Evolutionary conservation across 1,284 basidiomycete genomes (phyloP), one percentile per base, ranked within the genome.

Genomic region (Cutaneotrichosporon sp.): DNA sequence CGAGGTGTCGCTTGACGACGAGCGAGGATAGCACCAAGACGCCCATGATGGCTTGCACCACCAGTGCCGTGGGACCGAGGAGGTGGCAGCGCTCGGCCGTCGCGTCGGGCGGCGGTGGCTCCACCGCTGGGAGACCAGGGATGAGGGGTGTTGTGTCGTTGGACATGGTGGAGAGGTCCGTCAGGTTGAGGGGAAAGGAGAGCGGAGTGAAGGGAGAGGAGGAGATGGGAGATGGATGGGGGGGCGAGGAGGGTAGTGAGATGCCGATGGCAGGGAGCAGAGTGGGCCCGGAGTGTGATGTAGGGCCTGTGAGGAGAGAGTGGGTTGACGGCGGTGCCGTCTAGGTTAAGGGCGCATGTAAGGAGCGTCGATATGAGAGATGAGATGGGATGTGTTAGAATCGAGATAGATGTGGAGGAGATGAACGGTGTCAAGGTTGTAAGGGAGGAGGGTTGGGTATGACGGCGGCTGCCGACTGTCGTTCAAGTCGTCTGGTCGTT

Each of bases 1-100:
- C 95, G 69, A 90, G 83, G 69, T 96, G 90, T 62, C 96, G 85
- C 78, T 98, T 98, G 76, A 89, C 88, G 2, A 97, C 85, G 52
- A 98, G 83, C 5, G 91, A 92, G 11, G 87, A 83, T 53, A 97
- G 84, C 36, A 97, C 94, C 32, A 98, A 80, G 22, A 93, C 77
- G 31, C 94, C 95, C 90, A 98, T 76, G 53, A 75, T 63, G 13
- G 61, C 74, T 65, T 81, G 80, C 1, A 81, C 79, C 50, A 81
- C 64, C 50, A 83, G 70, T 5, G 80, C 83, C 5, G 81, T 81
- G 5, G 81, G 79, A 0, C 83, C 83, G 16, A 84, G 71, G 14
- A 84, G 76, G 30, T 73, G 72, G 67, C 83, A 84, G 64, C 72
- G 62, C 36, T 82, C 81, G 4, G 75, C 64, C 8, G 63, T 56